A percentile compares a stretch with the other conserved stretches of the same genome.
Conservation (phyloP, 1,284 basidiomycete genomes). For the Phlebopus sp. region DNA sequence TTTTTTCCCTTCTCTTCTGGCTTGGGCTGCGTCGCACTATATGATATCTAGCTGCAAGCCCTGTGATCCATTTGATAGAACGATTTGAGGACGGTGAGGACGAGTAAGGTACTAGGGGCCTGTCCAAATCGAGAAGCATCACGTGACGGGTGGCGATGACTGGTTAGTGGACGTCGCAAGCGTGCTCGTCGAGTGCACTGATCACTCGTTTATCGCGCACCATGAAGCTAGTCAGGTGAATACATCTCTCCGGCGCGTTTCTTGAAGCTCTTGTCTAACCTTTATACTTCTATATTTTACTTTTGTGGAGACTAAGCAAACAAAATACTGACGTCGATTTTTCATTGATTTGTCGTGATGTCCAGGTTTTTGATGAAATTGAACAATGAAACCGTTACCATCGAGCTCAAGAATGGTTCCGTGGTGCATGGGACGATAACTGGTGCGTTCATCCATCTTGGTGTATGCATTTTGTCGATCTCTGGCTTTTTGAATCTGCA, state of each 20-base stretch:
- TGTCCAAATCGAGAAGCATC: conserved; percentile 23
- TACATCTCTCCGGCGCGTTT: conserved; percentile 3
- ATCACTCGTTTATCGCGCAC: conserved; percentile 29
- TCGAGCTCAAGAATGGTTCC: conserved; percentile 98
- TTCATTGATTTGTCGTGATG: conserved; percentile 15
- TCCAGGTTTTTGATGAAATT: conserved; percentile 97
- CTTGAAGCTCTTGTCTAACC: conserved; percentile 13
- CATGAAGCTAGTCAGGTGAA: conserved; percentile 56
- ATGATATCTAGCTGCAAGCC: no score
- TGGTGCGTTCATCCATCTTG: conserved; percentile 50
- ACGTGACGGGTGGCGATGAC: conserved; percentile 14
- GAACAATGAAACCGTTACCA: conserved; percentile 98
- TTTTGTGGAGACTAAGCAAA: conserved; percentile 2
- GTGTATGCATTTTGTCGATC: background rate
- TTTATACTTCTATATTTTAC: conserved; percentile 4
- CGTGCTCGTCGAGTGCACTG: conserved; percentile 4
- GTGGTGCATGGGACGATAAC: conserved; percentile 97
- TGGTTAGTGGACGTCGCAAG: background rate
- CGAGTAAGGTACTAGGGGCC: no score
- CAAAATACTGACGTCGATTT: conserved; percentile 15
- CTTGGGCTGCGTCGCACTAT: no score
- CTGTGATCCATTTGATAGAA: no score
- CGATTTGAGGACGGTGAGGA: no score
- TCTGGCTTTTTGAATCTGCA: conserved; percentile 29
- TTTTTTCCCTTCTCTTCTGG: no score